Evolutionary conservation across 139 green algal species (phyloP).

Genomic region (Chlamydomonas sp.): DNA sequence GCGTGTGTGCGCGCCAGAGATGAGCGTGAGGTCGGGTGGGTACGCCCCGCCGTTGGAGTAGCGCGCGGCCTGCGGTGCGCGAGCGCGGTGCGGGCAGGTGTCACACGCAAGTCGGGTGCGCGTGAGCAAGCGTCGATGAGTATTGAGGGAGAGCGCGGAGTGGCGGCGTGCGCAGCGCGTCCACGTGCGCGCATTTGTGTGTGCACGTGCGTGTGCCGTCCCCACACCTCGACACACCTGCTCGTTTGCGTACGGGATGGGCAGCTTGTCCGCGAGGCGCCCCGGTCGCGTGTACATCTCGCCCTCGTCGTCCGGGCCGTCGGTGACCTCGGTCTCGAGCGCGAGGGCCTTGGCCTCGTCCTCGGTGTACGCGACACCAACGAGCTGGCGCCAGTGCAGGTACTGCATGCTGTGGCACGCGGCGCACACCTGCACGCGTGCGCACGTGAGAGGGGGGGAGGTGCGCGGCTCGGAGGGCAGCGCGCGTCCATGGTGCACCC

Average conservation of each 20-base stretch:
- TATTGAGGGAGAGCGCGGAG: not conserved
- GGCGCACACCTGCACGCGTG: conserved; percentile 76
- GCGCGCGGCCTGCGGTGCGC: conserved; percentile 44
- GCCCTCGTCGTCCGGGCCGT: conserved; percentile 97
- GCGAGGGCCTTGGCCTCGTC: conserved; percentile 94
- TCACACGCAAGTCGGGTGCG: too few relatives aligned
- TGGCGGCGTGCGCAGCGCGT: not conserved
- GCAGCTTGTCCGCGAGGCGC: conserved; percentile 83
- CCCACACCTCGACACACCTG: too few relatives aligned
- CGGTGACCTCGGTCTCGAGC: conserved; percentile 76
- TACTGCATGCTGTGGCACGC: conserved; percentile 92
- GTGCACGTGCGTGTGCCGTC: too few relatives aligned
- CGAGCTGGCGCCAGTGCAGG: conserved; percentile 90
- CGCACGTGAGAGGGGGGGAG: not conserved
- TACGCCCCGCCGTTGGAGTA: conserved; percentile 98
- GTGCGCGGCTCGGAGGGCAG: not conserved
- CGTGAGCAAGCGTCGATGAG: too few relatives aligned
- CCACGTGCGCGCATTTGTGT: not conserved
- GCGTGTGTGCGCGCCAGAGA: too few relatives aligned
- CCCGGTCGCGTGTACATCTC: conserved; percentile 92
- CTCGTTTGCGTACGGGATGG: conserved; percentile 87
- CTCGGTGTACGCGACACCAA: conserved; percentile 95
- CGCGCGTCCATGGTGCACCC: not conserved
- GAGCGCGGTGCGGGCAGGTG: too few relatives aligned
- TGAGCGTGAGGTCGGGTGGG: conserved; percentile 93